Conservation (phyloP, 2,329 filamentous ascomycete species). For the Paecilomyces fulvus region DNA sequence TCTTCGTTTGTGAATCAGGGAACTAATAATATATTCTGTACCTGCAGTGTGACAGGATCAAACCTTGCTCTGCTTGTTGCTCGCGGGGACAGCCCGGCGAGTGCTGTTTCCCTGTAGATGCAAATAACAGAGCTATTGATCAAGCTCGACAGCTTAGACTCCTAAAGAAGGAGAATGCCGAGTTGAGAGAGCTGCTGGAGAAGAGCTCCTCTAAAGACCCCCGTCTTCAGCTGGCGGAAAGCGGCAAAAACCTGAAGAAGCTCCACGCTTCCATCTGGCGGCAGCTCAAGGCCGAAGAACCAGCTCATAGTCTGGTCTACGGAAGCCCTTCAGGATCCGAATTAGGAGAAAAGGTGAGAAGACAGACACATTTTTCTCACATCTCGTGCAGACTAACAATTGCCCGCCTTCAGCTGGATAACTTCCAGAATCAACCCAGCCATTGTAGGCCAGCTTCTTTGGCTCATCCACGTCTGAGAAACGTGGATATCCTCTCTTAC, state of each 20-base stretch:
- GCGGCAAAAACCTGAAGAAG: neutral
- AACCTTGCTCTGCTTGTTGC: slow-evolving; percentile 1
- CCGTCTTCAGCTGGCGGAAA: neutral
- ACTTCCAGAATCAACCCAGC: neutral
- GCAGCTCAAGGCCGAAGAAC: neutral
- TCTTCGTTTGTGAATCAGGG: neutral
- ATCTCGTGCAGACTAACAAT: neutral
- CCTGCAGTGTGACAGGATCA: slow-evolving; percentile 4
- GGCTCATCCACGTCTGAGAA: neutral
- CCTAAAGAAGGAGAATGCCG: neutral
- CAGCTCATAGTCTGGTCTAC: neutral
- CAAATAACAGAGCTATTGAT: slow-evolving; percentile 1
- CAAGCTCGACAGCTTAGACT: slow-evolving; percentile 1
- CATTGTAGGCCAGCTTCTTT: neutral
- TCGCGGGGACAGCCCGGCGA: neutral
- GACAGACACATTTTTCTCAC: neutral
- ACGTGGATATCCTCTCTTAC: neutral
- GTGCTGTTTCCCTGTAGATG: slow-evolving; percentile 1
- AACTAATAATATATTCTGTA: neutral
- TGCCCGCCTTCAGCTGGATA: neutral
- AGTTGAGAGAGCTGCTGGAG: neutral
- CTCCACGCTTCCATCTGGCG: neutral
- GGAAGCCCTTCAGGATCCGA: neutral
- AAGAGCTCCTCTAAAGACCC: neutral
- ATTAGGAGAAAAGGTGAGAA: neutral